Percentiles rank a stretch among this genome's conserved stretches.
Conservation (phyloP, 139 green algal species). For the Chlorella sp. region DNA sequence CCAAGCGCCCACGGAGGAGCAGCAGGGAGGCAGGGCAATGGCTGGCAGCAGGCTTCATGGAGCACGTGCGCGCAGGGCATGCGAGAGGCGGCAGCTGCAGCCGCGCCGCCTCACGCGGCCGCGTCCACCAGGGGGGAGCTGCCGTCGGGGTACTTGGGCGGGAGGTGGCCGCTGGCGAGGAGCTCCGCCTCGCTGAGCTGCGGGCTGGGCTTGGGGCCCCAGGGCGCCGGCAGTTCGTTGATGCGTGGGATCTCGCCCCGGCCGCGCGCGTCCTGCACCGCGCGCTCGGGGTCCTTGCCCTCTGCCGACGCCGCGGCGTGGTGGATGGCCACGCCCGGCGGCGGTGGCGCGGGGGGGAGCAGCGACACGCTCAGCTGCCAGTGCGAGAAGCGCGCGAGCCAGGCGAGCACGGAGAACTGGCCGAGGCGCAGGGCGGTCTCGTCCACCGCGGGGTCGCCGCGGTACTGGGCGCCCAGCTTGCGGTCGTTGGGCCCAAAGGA, state of each 20-base stretch:
- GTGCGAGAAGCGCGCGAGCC: conserved; percentile 49
- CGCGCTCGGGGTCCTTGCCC: conserved; percentile 56
- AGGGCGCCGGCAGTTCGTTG: conserved; percentile 48
- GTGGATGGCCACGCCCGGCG: conserved; percentile 15
- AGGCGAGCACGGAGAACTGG: conserved; percentile 40
- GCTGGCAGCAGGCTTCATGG: too few relatives aligned
- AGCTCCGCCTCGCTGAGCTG: conserved; percentile 9
- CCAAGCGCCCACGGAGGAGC: too few relatives aligned
- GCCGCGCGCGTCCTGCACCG: conserved; percentile 47
- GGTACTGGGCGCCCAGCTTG: conserved; percentile 47
- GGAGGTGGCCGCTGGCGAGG: conserved; percentile 19
- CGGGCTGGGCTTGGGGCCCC: conserved; percentile 40
- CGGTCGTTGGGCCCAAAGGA: conserved; percentile 44
- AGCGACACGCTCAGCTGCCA: conserved; percentile 34
- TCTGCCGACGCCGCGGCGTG: conserved; percentile 44
- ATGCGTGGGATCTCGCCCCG: conserved; percentile 50
- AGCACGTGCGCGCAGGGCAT: too few relatives aligned
- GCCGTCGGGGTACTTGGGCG: conserved; percentile 31
- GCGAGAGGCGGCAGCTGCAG: neutral
- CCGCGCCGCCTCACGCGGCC: neutral
- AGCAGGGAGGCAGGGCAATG: too few relatives aligned
- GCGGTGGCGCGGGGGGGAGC: conserved; percentile 1
- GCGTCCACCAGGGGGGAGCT: conserved; percentile 26
- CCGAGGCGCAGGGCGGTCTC: conserved; percentile 35
- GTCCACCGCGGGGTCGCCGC: conserved; percentile 44